Conservation (phyloP, 1,139 yeast genomes). For the Candida freyschussii region DNA sequence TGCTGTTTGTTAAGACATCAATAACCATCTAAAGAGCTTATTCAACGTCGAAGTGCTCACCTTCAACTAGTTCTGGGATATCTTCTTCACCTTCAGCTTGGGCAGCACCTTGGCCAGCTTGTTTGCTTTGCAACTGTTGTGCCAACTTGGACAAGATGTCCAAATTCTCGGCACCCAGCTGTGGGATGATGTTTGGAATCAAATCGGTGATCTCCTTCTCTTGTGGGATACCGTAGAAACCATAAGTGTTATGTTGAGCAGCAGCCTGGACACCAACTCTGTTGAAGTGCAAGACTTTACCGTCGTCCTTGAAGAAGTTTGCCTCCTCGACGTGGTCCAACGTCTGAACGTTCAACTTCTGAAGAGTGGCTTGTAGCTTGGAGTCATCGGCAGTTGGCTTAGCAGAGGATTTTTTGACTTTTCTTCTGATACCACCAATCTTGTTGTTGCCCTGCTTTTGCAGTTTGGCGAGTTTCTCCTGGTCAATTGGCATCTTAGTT, state of each 20-base stretch:
- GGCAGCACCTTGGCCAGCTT: constrained; percentile 46
- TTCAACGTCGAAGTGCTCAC: constrained; percentile 90
- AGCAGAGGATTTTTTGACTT: constrained; percentile 50
- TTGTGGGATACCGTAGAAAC: constrained; percentile 93
- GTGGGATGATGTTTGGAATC: constrained; percentile 92
- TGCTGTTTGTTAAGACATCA: too few relatives aligned
- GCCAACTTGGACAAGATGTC: constrained; percentile 88
- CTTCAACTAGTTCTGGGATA: constrained; percentile 93
- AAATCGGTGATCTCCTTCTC: constrained; percentile 90
- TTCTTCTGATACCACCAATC: constrained; percentile 88
- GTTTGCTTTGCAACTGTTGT: constrained; percentile 70
- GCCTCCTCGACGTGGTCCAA: constrained; percentile 92
- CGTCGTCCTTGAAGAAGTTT: constrained; percentile 95
- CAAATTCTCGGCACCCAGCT: constrained; percentile 94
- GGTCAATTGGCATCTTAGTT: constrained; percentile 68
- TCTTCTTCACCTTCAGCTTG: constrained; percentile 43
- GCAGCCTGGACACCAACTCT: constrained; percentile 95
- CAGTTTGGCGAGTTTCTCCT: constrained; percentile 81
- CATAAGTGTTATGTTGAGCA: constrained; percentile 85
- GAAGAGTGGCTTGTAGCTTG: constrained; percentile 85
- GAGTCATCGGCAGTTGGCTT: constrained; percentile 74
- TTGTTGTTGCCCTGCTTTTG: constrained; percentile 71
- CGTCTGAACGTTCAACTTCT: constrained; percentile 85
- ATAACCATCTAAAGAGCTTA: too few relatives aligned
- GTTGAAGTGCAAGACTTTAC: constrained; percentile 92